phyloP scores from a whole-genome alignment of 345 rosid species.

The Arabidopsis thaliana region TAIR10.1 NC_003075.7:8705001-8705500 shows the following conservation, averaged over 20 bases:
- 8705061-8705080: slow-evolving; percentile 76
- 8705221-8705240: slow-evolving; percentile 55
- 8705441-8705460: neutral
- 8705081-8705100: slow-evolving; percentile 63
- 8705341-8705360: slow-evolving; percentile 41
- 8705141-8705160: slow-evolving; percentile 44
- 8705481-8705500: neutral
- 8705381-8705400: neutral
- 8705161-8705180: slow-evolving; percentile 40
- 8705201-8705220: slow-evolving; percentile 44
- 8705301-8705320: slow-evolving; percentile 43
- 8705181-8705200: slow-evolving; percentile 42
- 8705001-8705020: slow-evolving; percentile 44
- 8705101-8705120: slow-evolving; percentile 75
- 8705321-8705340: slow-evolving; percentile 30
- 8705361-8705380: slow-evolving; percentile 43
- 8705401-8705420: neutral
- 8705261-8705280: slow-evolving; percentile 55
- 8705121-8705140: slow-evolving; percentile 73
- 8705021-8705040: slow-evolving; percentile 66
- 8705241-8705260: slow-evolving; percentile 55
- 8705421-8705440: slow-evolving; percentile 21
- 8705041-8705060: slow-evolving; percentile 69
- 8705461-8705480: neutral
- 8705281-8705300: slow-evolving; percentile 46